Conservation (phyloP, 2,329 filamentous ascomycete genomes). For the Arthrinium puccinioides region DNA sequence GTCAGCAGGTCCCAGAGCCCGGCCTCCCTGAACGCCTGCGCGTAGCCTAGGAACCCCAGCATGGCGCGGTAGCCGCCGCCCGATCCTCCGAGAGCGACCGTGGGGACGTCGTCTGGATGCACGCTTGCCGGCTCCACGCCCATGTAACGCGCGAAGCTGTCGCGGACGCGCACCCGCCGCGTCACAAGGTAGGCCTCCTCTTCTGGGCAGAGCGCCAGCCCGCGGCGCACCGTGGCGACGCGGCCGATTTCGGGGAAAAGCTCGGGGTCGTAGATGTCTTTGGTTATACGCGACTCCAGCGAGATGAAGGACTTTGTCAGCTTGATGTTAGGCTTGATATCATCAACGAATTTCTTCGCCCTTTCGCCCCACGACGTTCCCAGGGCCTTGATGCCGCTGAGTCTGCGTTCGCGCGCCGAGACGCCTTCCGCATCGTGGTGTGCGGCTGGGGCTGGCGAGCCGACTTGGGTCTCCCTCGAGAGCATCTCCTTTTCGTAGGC, state of each 20-base stretch:
- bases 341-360: not conserved
- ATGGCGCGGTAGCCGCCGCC: not conserved
- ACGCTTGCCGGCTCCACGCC: not conserved
- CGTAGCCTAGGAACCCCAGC: not conserved
- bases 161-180: not conserved
- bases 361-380: not conserved
- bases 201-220: not conserved
- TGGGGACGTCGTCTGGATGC: not conserved
- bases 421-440: not conserved
- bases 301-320: not conserved
- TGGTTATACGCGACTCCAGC: not conserved
- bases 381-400: not conserved
- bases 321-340: not conserved
- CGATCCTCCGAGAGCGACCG: not conserved
- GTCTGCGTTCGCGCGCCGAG: not conserved
- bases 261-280: not conserved
- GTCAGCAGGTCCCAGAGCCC: not conserved
- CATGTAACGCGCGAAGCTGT: not conserved
- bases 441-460: too few relatives aligned
- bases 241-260: not conserved
- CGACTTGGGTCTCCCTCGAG: too few relatives aligned
- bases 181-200: not conserved
- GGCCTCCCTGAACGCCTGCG: not conserved
- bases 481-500: not conserved
- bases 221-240: not conserved